A percentile compares a stretch with the other conserved stretches of the same genome.
phyloP scores from a whole-genome alignment of 345 rosid species.

The Luvunga scandens region DNA sequence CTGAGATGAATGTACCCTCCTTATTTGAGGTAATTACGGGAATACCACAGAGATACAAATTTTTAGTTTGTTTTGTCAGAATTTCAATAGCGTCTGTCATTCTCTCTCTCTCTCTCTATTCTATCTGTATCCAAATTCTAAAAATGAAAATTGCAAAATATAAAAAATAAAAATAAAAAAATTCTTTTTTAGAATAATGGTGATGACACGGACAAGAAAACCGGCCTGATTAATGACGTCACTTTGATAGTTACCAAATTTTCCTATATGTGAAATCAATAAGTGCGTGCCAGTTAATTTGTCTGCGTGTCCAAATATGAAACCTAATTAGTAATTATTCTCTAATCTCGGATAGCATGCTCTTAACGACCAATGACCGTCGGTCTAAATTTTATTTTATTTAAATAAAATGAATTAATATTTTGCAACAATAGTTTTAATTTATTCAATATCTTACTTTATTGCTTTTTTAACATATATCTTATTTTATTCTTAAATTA shows the following conservation, averaged over 20 bases:
- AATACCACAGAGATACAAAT: slow-evolving; percentile 1
- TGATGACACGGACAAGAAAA: neutral
- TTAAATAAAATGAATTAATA: no score
- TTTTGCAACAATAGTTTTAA: no score
- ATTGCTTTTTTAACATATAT: no score
- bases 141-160: neutral
- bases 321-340: neutral
- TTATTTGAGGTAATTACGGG: neutral
- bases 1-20: neutral
- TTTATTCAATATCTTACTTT: no score
- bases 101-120: no score
- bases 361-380: no score
- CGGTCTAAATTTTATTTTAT: no score
- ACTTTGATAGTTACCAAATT: neutral
- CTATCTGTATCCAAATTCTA: neutral
- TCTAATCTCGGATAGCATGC: neutral
- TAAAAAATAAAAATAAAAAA: neutral
- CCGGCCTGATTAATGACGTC: neutral
- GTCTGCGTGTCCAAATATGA: neutral
- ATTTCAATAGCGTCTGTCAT: neutral
- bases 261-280: neutral
- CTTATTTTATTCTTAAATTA: no score
- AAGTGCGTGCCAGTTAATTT: neutral
- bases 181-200: neutral
- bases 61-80: neutral